These are phyloP conservation scores for Candida glucosophila DNA, from an alignment of 1,139 yeast species.

Conservation along the genomic window DNA sequence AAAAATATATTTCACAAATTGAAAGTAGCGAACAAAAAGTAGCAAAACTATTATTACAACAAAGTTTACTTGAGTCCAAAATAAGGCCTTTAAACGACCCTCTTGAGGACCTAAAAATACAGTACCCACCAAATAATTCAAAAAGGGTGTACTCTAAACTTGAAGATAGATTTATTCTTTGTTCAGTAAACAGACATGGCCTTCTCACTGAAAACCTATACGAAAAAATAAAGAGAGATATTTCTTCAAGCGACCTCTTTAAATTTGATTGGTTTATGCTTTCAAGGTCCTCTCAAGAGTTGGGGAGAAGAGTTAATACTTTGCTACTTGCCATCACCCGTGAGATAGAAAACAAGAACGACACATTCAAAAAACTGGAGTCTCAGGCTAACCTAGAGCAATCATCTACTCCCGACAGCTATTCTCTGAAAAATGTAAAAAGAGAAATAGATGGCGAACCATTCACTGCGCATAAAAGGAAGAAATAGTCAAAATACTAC, in stretches of 20 bases:
- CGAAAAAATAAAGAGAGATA: constrained; percentile 73
- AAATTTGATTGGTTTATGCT: constrained; percentile 84
- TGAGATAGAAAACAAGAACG: constrained; percentile 47
- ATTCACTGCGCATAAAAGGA: background rate
- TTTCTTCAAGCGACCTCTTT: constrained; percentile 64
- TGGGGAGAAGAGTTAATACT: constrained; percentile 76
- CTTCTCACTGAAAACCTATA: constrained; percentile 60
- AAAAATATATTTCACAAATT: constrained; percentile 76
- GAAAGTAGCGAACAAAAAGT: constrained; percentile 82
- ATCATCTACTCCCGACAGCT: constrained; percentile 5
- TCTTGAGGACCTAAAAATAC: constrained; percentile 63
- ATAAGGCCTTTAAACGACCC: constrained; percentile 62
- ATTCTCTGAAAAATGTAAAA: constrained; percentile 1
- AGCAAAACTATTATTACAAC: constrained; percentile 56
- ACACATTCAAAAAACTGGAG: constrained; percentile 11
- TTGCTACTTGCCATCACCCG: constrained; percentile 68
- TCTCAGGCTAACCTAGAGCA: constrained; percentile 30
- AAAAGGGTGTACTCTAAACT: constrained; percentile 74
- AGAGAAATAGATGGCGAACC: constrained; percentile 2
- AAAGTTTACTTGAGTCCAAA: constrained; percentile 54
- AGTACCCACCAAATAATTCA: constrained; percentile 90
- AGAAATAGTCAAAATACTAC: background rate
- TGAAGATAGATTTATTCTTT: constrained; percentile 78
- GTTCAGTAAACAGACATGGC: constrained; percentile 71
- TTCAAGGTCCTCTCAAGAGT: constrained; percentile 78